These are phyloP conservation scores for Linnemannia zychae DNA, from an alignment of 192 early-diverging fungal species.

Conservation along the genomic window DNA sequence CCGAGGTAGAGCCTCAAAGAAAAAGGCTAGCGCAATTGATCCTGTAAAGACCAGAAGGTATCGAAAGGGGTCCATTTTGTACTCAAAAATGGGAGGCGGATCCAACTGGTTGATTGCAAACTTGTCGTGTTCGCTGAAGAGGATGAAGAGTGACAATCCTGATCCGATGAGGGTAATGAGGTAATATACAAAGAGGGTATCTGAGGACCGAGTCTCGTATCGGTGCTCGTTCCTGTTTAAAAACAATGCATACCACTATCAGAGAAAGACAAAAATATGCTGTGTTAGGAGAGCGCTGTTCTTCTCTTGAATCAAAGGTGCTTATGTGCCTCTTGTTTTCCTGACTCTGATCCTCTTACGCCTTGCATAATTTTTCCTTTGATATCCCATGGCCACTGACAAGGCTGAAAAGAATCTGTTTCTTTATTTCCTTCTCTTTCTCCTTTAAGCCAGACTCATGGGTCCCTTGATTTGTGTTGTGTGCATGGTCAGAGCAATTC, in stretches of 20 bases:
- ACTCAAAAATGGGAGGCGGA: constrained; percentile 31
- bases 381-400: neutral
- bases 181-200: constrained; percentile 34
- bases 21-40: constrained; percentile 17
- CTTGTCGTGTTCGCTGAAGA: neutral
- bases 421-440: neutral
- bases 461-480: neutral
- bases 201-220: constrained; percentile 34
- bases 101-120: neutral
- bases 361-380: neutral
- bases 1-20: constrained; percentile 34
- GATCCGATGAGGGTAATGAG: constrained; percentile 21
- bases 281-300: neutral
- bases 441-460: neutral
- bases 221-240: constrained; percentile 39
- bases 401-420: neutral
- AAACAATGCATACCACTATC: constrained; percentile 21
- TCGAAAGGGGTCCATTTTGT: constrained; percentile 33
- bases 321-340: neutral
- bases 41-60: constrained; percentile 13
- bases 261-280: neutral
- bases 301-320: neutral
- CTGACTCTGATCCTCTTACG: neutral
- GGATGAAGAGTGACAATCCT: constrained; percentile 36
- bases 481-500: neutral